phyloP scores from a whole-genome alignment of 2,329 filamentous ascomycete species.

The Scytalidium lignicola region DNA sequence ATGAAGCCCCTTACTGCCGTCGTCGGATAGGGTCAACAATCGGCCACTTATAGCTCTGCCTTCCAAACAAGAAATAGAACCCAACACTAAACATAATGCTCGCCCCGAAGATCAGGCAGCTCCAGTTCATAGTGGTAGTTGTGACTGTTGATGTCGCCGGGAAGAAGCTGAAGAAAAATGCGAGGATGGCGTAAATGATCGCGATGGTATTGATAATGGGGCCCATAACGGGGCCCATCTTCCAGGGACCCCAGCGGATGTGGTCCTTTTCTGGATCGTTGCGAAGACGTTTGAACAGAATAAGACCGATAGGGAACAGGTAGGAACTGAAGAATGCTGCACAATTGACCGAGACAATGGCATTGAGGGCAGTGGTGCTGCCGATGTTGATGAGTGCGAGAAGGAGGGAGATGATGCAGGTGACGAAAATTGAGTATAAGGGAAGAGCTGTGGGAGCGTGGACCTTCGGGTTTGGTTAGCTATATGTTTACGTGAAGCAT shows the following conservation, averaged over 20 bases:
- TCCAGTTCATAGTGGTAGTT: conserved; percentile 41
- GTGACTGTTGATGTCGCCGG: conserved; percentile 9
- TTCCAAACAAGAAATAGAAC: conserved; percentile 40
- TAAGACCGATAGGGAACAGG: conserved; percentile 31
- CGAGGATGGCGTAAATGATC: conserved; percentile 27
- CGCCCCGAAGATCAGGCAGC: conserved; percentile 37
- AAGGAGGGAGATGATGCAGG: conserved; percentile 26
- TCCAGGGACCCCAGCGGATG: conserved; percentile 17
- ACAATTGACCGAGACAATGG: conserved; percentile 37
- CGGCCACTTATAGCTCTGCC: conserved; percentile 41
- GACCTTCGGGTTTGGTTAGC: conserved; percentile 9
- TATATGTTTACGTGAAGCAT: background rate
- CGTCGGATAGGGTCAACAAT: conserved; percentile 20
- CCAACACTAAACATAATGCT: conserved; percentile 39
- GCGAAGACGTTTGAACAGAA: conserved; percentile 36
- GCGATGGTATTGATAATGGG: conserved; percentile 12
- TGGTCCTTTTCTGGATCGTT: conserved; percentile 15
- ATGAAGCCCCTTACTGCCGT: conserved; percentile 5
- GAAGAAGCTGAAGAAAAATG: conserved; percentile 45
- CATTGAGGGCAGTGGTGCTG: conserved; percentile 36
- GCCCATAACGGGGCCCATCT: conserved; percentile 17
- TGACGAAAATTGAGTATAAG: conserved; percentile 15
- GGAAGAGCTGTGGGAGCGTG: conserved; percentile 15
- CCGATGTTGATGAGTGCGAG: conserved; percentile 38
- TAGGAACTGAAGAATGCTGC: conserved; percentile 40